Evolutionary conservation across 257 asterid species (phyloP).

Genomic region (Plantago elongata): DNA sequence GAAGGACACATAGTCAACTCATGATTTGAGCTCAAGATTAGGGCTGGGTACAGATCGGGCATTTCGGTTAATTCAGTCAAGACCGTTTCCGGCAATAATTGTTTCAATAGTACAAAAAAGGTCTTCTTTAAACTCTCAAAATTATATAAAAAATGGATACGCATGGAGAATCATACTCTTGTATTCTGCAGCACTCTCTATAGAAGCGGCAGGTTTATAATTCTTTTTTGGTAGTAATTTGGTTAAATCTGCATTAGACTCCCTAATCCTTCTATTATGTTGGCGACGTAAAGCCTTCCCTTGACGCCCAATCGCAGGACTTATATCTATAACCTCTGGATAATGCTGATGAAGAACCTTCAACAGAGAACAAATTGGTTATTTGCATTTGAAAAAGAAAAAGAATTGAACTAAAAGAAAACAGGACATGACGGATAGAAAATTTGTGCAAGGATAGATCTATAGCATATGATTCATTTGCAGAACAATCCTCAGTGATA

Average conservation of each 20-base stretch:
- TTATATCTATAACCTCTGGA: constrained; percentile 47
- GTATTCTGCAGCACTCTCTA: constrained; percentile 17
- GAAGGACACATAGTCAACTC: not conserved
- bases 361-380: constrained; percentile 26
- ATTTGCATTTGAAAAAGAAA: not conserved
- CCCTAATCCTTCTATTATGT: constrained; percentile 55
- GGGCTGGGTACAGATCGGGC: not conserved
- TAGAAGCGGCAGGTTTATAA: constrained; percentile 12
- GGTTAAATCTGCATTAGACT: constrained; percentile 36
- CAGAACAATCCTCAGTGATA: constrained; percentile 8
- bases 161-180: constrained; percentile 7
- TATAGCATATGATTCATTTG: constrained; percentile 8
- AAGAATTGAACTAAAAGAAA: not conserved
- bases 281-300: constrained; percentile 96
- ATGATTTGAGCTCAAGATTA: not conserved
- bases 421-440: not conserved
- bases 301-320: constrained; percentile 82
- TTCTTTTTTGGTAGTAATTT: constrained; percentile 23
- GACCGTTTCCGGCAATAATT: not conserved
- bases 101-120: not conserved
- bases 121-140: not conserved
- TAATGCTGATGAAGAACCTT: constrained; percentile 67
- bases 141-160: not conserved
- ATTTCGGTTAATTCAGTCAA: not conserved
- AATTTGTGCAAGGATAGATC: not conserved